phyloP scores from a whole-genome alignment of 2,329 filamentous ascomycete species.

The Aspergillus caelatus region DNA sequence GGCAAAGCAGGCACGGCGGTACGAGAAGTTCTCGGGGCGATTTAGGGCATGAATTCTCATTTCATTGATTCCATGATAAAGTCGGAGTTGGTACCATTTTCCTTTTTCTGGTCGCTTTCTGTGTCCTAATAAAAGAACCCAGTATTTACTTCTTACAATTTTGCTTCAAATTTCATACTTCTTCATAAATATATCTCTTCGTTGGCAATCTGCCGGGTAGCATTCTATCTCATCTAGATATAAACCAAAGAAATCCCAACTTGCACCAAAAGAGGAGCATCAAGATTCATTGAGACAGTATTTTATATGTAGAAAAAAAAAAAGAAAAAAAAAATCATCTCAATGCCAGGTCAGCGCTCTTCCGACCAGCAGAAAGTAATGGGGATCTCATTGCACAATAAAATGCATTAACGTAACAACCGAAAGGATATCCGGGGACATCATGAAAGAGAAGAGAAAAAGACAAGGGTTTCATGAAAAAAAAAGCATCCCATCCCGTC shows the following conservation, averaged over 20 bases:
- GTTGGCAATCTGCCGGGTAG: conserved; percentile 4
- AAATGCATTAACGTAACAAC: conserved; percentile 20
- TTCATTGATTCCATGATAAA: conserved; percentile 43
- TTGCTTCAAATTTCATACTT: conserved; percentile 12
- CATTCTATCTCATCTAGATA: conserved; percentile 7
- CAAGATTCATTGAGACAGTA: neutral
- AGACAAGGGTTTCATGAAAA: conserved; percentile 8
- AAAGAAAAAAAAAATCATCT: conserved; percentile 6
- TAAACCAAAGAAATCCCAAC: conserved; percentile 1
- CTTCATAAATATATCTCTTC: conserved; percentile 6
- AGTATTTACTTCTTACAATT: conserved; percentile 27
- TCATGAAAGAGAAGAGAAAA: conserved; percentile 27
- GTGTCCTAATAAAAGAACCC: conserved; percentile 40
- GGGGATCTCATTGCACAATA: conserved; percentile 20
- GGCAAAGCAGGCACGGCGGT: conserved; percentile 28
- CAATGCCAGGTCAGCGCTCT: conserved; percentile 37
- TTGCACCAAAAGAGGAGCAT: conserved; percentile 1
- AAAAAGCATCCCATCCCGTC: conserved; percentile 17
- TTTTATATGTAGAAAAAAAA: conserved; percentile 6
- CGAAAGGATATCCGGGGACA: conserved; percentile 24
- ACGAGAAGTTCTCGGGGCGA: conserved; percentile 33
- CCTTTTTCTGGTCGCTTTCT: conserved; percentile 31
- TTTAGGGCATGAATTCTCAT: conserved; percentile 39
- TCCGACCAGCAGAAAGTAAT: conserved; percentile 34
- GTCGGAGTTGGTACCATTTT: conserved; percentile 42